Evolutionary conservation across 345 rosid genomes (phyloP).

Genomic region (Acer saccharum): DNA sequence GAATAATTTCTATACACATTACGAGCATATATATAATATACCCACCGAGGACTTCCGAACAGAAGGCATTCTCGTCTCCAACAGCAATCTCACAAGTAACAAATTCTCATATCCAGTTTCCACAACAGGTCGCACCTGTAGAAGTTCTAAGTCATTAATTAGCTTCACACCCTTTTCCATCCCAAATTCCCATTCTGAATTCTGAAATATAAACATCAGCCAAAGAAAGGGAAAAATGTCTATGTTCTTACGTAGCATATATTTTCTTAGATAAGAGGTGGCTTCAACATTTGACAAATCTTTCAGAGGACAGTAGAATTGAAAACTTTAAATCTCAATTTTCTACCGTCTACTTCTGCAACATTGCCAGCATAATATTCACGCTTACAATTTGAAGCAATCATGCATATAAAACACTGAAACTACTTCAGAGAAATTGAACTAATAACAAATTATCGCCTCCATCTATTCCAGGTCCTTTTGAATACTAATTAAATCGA

Average conservation of each 20-base stretch:
- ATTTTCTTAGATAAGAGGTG: background rate
- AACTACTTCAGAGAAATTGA: background rate
- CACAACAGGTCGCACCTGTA: constrained; percentile 91
- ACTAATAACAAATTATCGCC: background rate
- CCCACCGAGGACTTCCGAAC: constrained; percentile 79
- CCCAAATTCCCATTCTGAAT: background rate
- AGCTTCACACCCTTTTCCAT: background rate
- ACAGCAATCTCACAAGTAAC: constrained; percentile 72
- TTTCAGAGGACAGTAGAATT: background rate
- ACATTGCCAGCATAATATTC: background rate
- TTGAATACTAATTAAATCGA: no score
- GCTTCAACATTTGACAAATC: background rate
- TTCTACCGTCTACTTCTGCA: background rate
- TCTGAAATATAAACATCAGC: background rate
- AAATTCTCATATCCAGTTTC: constrained; percentile 93
- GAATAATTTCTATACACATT: constrained; percentile 1
- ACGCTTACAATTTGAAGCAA: background rate
- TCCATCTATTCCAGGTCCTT: no score
- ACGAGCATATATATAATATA: constrained; percentile 10
- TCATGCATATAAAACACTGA: background rate
- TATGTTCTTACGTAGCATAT: background rate
- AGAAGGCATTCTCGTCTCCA: constrained; percentile 71
- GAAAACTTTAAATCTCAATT: background rate
- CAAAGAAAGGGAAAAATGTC: background rate
- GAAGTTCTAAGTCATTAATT: constrained; percentile 16